These are phyloP conservation scores for Pinguiococcus pyrenoidosus DNA, from an alignment of 108 stramenopile species.

Conservation along the genomic window DNA sequence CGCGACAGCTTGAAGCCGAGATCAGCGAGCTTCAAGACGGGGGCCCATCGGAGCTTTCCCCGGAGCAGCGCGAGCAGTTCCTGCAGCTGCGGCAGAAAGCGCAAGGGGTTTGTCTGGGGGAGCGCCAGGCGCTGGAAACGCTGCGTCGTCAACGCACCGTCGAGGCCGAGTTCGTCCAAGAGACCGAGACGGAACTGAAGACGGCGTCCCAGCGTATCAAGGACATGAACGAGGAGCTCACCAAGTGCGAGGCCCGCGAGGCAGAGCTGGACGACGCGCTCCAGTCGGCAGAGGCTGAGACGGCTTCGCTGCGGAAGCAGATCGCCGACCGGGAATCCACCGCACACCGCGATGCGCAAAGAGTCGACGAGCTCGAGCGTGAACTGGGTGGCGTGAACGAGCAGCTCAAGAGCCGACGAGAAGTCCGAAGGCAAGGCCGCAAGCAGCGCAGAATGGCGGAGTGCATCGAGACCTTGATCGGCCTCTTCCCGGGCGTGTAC, in stretches of 20 bases:
- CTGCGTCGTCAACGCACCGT: neutral
- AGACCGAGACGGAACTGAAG: conserved; percentile 5
- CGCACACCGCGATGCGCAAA: conserved; percentile 42
- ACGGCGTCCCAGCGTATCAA: conserved; percentile 36
- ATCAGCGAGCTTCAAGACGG: too few species aligned
- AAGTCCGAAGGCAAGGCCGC: conserved; percentile 65
- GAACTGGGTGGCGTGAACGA: conserved; percentile 43
- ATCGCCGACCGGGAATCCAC: conserved; percentile 40
- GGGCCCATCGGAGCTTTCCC: too few species aligned
- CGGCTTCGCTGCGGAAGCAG: conserved; percentile 37
- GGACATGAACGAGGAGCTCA: conserved; percentile 47
- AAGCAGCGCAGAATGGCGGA: conserved; percentile 64
- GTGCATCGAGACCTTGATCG: too few species aligned
- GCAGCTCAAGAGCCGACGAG: conserved; percentile 34
- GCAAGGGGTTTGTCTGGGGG: too few species aligned
- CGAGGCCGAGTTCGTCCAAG: too few species aligned
- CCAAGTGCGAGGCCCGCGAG: conserved; percentile 39
- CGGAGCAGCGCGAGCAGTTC: too few species aligned
- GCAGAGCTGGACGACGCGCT: conserved; percentile 43
- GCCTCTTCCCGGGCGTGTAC: conserved; percentile 52
- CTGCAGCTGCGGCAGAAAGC: too few species aligned
- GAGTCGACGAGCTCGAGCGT: conserved; percentile 37
- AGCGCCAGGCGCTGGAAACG: neutral
- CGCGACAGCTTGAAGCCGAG: too few species aligned
- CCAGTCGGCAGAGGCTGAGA: conserved; percentile 58